Conservation (phyloP, 306 rosid genomes). For the Rosa chinensis region DNA sequence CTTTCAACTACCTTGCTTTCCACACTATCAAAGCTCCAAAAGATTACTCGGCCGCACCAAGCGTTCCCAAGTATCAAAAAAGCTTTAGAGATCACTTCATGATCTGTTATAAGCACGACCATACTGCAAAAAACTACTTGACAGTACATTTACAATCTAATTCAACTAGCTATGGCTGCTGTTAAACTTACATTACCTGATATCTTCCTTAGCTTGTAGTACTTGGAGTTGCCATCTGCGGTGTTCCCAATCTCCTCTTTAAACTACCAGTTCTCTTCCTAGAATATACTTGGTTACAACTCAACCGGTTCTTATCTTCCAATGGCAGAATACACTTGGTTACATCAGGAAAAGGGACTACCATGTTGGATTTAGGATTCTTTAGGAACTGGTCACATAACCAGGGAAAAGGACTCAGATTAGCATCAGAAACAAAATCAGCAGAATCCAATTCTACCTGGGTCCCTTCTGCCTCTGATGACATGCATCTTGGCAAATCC, state of each 20-base stretch:
- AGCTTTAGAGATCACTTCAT: background rate
- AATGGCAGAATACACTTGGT: background rate
- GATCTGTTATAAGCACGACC: background rate
- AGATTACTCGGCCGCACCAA: background rate
- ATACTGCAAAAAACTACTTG: background rate
- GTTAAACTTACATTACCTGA: background rate
- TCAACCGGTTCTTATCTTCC: background rate
- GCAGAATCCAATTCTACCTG: background rate
- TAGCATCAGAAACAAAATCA: constrained; percentile 19
- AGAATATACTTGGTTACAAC: background rate
- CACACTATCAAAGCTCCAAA: background rate
- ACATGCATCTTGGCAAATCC: constrained; percentile 29
- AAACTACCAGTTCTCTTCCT: background rate
- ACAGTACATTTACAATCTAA: background rate
- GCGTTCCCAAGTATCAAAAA: background rate
- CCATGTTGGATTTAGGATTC: background rate
- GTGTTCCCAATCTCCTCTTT: no score
- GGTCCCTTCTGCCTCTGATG: constrained; percentile 11
- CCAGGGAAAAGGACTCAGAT: background rate
- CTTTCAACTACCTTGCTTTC: background rate
- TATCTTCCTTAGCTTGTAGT: background rate
- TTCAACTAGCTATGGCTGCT: background rate
- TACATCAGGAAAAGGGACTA: background rate
- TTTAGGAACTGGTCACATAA: background rate
- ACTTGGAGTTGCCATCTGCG: background rate